Conservation (phyloP, 1,139 yeast genomes). For the Lodderomyces margitis region DNA sequence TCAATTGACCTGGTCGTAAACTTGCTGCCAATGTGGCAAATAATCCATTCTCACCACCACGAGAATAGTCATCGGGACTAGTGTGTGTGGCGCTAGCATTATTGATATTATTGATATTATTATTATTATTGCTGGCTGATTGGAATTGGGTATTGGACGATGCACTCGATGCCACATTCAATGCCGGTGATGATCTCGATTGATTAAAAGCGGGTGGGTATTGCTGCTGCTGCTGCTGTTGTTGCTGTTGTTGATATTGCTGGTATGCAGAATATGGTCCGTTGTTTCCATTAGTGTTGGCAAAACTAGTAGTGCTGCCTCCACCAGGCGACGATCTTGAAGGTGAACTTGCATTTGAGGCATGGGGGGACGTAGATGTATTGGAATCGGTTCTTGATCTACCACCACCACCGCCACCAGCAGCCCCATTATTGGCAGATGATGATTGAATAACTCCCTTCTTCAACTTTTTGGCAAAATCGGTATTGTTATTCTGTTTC, state of each 20-base stretch:
- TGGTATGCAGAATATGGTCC: not conserved
- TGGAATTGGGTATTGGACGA: conserved; percentile 28
- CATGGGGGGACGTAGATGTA: not conserved
- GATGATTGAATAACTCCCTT: conserved; percentile 30
- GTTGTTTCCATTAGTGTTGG: too few relatives aligned
- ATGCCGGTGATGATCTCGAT: conserved; percentile 9
- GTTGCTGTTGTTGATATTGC: conserved; percentile 2
- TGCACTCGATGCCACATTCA: conserved; percentile 8
- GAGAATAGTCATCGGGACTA: conserved; percentile 17
- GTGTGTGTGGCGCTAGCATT: not conserved
- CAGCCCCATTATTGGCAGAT: conserved; percentile 4
- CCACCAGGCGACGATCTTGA: conserved; percentile 2
- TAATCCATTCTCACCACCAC: conserved; percentile 21
- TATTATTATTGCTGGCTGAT: conserved; percentile 7
- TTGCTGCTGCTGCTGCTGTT: not conserved
- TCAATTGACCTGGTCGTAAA: conserved; percentile 31
- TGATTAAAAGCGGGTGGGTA: conserved; percentile 3
- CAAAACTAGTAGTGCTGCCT: not conserved
- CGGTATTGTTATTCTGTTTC: conserved; percentile 47
- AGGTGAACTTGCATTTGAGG: conserved; percentile 3
- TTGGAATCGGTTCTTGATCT: not conserved
- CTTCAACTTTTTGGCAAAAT: conserved; percentile 48
- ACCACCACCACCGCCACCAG: not conserved
- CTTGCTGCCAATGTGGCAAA: conserved; percentile 7
- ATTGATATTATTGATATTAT: conserved; percentile 6